A percentile compares a stretch with the other conserved stretches of the same genome.
phyloP scores from a whole-genome alignment of 192 early-diverging fungal genomes.

The Rhizophagus clarus region DNA sequence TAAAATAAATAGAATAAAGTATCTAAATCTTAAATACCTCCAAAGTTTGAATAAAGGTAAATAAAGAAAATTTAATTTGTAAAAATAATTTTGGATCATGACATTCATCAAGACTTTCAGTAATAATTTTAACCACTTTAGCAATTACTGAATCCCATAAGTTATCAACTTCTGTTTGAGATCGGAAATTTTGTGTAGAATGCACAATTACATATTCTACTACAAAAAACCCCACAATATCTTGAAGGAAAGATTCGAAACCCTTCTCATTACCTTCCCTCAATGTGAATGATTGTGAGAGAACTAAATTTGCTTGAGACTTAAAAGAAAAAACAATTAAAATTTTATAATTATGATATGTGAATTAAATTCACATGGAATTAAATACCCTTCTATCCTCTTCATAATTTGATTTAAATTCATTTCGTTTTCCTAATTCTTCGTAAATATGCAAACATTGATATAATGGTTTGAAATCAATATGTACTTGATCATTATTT shows the following conservation, averaged over 20 bases:
- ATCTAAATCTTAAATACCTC: slow-evolving; percentile 55
- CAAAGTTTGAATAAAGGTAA: slow-evolving; percentile 89
- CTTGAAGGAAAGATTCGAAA: slow-evolving; percentile 78
- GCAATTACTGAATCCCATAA: slow-evolving; percentile 87
- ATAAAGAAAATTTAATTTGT: slow-evolving; percentile 74
- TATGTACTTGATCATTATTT: slow-evolving; percentile 69
- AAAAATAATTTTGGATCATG: slow-evolving; percentile 79
- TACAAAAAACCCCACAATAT: slow-evolving; percentile 96
- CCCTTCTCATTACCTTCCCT: slow-evolving; percentile 63
- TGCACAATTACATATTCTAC: slow-evolving; percentile 88
- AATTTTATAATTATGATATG: background rate
- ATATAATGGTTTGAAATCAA: slow-evolving; percentile 95
- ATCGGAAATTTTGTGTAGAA: slow-evolving; percentile 88
- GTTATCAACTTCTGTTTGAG: slow-evolving; percentile 75
- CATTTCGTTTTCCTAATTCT: slow-evolving; percentile 82
- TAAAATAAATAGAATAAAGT: slow-evolving; percentile 3
- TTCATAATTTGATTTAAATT: slow-evolving; percentile 86
- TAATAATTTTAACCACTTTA: slow-evolving; percentile 79
- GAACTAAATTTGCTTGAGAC: slow-evolving; percentile 87
- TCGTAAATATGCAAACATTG: slow-evolving; percentile 97
- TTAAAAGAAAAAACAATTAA: slow-evolving; percentile 25
- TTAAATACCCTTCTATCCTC: slow-evolving; percentile 76
- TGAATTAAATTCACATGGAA: background rate
- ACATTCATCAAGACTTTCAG: slow-evolving; percentile 78
- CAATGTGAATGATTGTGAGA: slow-evolving; percentile 73